phyloP scores from a whole-genome alignment of 176 grass and related monocot genomes.

The Alloteropsis semialata region DNA sequence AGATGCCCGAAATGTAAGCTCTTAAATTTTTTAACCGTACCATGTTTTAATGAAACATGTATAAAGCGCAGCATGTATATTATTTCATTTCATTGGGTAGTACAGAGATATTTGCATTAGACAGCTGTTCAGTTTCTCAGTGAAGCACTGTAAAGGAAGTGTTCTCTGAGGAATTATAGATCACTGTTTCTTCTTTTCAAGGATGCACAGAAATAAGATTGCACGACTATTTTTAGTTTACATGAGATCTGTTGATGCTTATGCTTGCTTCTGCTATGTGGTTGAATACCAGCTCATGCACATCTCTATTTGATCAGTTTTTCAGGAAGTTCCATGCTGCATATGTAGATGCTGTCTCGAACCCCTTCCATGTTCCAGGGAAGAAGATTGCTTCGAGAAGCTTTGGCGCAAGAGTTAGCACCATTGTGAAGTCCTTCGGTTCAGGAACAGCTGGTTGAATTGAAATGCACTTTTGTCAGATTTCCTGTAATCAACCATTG shows the following conservation, averaged over 20 bases:
- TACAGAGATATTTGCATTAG: conserved; percentile 1
- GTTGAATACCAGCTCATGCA: background rate
- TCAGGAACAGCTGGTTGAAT: conserved; percentile 50
- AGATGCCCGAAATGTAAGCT: conserved; percentile 93
- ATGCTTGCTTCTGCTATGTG: background rate
- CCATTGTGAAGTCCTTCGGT: conserved; percentile 81
- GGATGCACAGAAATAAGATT: background rate
- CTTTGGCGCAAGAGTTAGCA: conserved; percentile 75
- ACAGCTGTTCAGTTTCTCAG: background rate
- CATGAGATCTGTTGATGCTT: background rate
- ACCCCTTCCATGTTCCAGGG: conserved; percentile 96
- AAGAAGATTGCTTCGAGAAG: conserved; percentile 95
- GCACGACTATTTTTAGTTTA: background rate
- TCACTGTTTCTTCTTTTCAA: background rate
- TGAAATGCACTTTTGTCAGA: conserved; percentile 5
- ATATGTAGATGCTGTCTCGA: conserved; percentile 84
- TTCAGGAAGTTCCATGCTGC: conserved; percentile 96
- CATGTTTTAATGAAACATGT: conserved; percentile 5
- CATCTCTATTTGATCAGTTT: conserved; percentile 54
- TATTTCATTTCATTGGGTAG: background rate
- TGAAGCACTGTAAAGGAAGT: background rate
- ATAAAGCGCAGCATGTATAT: background rate
- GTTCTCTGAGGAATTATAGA: background rate
- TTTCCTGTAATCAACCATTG: background rate
- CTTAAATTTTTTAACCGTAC: background rate